Conservation (phyloP, 805 yeast species). For the Yamadazyma tumulicola region DNA sequence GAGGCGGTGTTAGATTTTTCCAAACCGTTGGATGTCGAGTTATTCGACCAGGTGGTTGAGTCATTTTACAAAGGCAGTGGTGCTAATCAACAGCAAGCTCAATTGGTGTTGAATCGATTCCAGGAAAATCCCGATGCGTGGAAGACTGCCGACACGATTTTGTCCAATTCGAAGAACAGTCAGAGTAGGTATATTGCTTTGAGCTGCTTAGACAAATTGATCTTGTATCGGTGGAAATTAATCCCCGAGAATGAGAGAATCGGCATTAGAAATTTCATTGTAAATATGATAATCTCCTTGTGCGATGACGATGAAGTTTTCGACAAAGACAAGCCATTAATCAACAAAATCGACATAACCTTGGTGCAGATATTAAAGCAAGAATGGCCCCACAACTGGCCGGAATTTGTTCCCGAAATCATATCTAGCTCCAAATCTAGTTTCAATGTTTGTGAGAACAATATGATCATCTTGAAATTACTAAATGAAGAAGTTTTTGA, state of each 20-base stretch:
- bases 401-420: slow-evolving; percentile 90
- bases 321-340: slow-evolving; percentile 70
- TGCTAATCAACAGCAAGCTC: slow-evolving; percentile 68
- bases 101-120: slow-evolving; percentile 67
- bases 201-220: slow-evolving; percentile 83
- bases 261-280: slow-evolving; percentile 92
- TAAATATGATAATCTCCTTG: slow-evolving; percentile 87
- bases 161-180: slow-evolving; percentile 72
- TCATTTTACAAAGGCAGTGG: slow-evolving; percentile 78
- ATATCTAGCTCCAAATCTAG: slow-evolving; percentile 80
- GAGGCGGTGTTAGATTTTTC: slow-evolving; percentile 85
- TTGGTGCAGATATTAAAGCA: slow-evolving; percentile 92
- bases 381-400: slow-evolving; percentile 99
- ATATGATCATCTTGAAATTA: slow-evolving; percentile 86
- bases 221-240: slow-evolving; percentile 90
- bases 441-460: slow-evolving; percentile 93
- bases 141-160: slow-evolving; percentile 87
- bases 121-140: slow-evolving; percentile 95
- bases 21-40: slow-evolving; percentile 72
- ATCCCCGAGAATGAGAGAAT: slow-evolving; percentile 83
- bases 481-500: slow-evolving; percentile 96
- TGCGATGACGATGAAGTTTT: slow-evolving; percentile 80
- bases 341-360: slow-evolving; percentile 90
- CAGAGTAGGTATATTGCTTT: slow-evolving; percentile 92
- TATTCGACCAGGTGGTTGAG: slow-evolving; percentile 81